A percentile compares a stretch with the other conserved stretches of the same genome.
Conservation (phyloP, 345 rosid genomes). For the Noccaea bulbosa region DNA sequence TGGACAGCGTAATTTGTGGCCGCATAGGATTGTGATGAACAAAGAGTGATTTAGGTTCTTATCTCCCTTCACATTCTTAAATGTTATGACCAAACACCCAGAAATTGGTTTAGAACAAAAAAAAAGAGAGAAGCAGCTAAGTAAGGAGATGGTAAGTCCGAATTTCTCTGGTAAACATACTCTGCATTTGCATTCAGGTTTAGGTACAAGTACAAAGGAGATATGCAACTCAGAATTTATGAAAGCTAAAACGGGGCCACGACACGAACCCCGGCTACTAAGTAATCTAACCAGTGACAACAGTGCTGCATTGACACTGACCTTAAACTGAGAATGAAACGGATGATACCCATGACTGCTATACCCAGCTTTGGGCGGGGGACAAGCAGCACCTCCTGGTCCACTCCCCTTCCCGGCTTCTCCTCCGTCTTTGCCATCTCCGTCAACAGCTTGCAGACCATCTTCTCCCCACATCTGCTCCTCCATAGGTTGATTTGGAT, state of each 20-base stretch:
- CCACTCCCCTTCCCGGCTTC: constrained; percentile 53
- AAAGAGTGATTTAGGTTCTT: constrained; percentile 22
- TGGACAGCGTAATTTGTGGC: constrained; percentile 4
- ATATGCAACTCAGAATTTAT: constrained; percentile 10
- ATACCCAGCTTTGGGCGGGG: constrained; percentile 74
- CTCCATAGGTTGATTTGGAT: constrained; percentile 57
- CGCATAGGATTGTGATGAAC: constrained; percentile 9
- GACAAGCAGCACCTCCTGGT: constrained; percentile 49
- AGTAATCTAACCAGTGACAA: constrained; percentile 44
- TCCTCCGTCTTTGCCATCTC: constrained; percentile 65
- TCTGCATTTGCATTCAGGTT: constrained; percentile 43
- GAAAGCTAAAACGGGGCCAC: constrained; percentile 23
- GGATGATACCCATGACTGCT: constrained; percentile 88
- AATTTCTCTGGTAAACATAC: constrained; percentile 28
- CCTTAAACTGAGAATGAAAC: constrained; percentile 99
- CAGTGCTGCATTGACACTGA: constrained; percentile 66
- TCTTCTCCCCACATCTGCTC: constrained; percentile 84
- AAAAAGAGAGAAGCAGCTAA: neutral
- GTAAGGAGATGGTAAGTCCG: constrained; percentile 7
- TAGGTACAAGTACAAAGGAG: constrained; percentile 46
- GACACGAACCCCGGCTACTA: constrained; percentile 37
- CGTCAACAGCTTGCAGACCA: constrained; percentile 49
- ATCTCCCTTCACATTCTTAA: constrained; percentile 30
- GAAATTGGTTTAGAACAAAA: neutral
- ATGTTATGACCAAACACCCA: constrained; percentile 23